A percentile compares a stretch with the other conserved stretches of the same genome.
These are phyloP conservation scores for Spergularia azorica DNA, from an alignment of 179 eudicot species.

Conservation along the genomic window DNA sequence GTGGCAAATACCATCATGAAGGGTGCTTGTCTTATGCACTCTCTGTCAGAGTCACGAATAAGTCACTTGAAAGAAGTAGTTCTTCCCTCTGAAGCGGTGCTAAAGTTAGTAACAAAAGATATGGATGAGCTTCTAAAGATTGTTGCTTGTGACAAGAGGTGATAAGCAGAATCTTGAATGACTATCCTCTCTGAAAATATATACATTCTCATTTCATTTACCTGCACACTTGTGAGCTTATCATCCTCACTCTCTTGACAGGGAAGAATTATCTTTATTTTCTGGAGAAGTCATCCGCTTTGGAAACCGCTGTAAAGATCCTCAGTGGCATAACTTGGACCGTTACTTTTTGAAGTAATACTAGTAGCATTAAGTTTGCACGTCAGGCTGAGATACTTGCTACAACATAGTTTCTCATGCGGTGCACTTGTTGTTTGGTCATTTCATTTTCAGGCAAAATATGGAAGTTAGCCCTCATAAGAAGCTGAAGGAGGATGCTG, in stretches of 20 bases:
- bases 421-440: neutral
- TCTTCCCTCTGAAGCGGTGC: constrained; percentile 87
- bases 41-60: constrained; percentile 66
- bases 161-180: neutral
- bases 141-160: constrained; percentile 93
- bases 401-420: constrained; percentile 8
- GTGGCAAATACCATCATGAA: constrained; percentile 90
- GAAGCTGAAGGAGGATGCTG: constrained; percentile 77
- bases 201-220: constrained; percentile 2
- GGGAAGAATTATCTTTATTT: constrained; percentile 80
- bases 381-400: neutral
- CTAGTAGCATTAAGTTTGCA: neutral
- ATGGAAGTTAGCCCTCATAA: constrained; percentile 50
- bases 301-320: constrained; percentile 97
- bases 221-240: constrained; percentile 5
- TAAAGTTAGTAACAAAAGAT: constrained; percentile 63
- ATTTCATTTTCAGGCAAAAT: constrained; percentile 34
- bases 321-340: constrained; percentile 98
- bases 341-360: constrained; percentile 86
- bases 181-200: neutral
- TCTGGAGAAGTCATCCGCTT: constrained; percentile 90
- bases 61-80: constrained; percentile 74
- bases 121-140: constrained; percentile 69
- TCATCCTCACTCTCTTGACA: constrained; percentile 34
- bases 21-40: constrained; percentile 83